Evolutionary conservation across 2,329 filamentous ascomycete genomes (phyloP), one percentile per base, ranked within the genome.

Genomic region (Zymoseptoria pseudotritici): DNA sequence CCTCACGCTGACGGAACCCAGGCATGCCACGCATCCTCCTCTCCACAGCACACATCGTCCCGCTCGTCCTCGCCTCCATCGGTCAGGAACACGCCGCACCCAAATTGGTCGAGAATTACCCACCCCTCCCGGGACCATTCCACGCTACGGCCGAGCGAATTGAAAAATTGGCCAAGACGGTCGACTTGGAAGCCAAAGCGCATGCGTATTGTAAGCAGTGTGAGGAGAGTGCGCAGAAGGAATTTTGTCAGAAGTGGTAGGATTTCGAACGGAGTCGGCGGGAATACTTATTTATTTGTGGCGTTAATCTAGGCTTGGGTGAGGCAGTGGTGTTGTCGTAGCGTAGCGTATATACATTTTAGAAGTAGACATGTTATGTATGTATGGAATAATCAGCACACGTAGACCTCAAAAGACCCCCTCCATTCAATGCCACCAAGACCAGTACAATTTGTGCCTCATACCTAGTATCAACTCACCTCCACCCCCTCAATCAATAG

Each of bases 11-110:
- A 55, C 20, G 36, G 7, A 10, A 20, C n/a, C 4, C 56, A 66
- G 69, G 70, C 22, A 73, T 73, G 71, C 70, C 71, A 21, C 69
- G 71, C 1, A 71, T 72, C 53, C 61, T 73, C 1, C 65, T 71
- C 22, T 69, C 70, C 1, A 64, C 69, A 0, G 70, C 71, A 1
- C 65, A 71, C 29, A 65, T 73, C 17, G 62, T 63, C 3, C 69
- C 68, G 5, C 59, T 67, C 4, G 56, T 73, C 2, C 54, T 73
- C 8, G 55, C 65, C 5, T 65, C 62, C 4, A 55, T 73, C 11
- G 55, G 60, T 9, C 22, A 66, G 49, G 57, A 67, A 10, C 61
- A 67, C 54, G 65, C 52, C 4, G 50, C 65, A 46, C 71, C 70
- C 0, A 53, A 56, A 11, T 58, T 68, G 17, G 65, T 58, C 3